Base-by-base conservation (phyloP, 192 early-diverging fungal genomes). In the Backusella morwellensis region DNA sequence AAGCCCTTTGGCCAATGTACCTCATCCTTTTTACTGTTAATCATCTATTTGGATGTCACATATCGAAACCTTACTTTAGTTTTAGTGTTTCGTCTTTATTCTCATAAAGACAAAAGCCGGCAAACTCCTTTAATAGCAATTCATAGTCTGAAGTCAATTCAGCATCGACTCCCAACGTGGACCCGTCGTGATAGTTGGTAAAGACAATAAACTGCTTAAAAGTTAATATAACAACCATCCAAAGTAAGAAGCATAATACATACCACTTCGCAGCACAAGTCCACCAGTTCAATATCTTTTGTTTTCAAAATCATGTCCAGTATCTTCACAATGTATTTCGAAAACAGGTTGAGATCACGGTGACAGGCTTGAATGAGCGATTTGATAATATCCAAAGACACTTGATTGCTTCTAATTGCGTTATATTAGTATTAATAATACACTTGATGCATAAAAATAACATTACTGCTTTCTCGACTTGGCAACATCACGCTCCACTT, bases 261-360 rank as follows among this genome's bases (percentile, higher is more conserved):
- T 83, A 91, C 91, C 54, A 91, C 91, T 47, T 80, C 83, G 29
- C 89, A 86, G 67, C 92, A 89, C 4, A 85, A 79, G 71, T 87
- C 74, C 0, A 91, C 73, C 44, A 96, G 77, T 41, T 89, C 92
- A 19, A 85, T 68, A 72, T 94, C 90, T 29, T 87, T 82, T 35
- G 86, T 86, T 17, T 85, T 79, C n/a, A 94, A 74, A 34, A 88
- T 82, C 6, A 83, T 81, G 15, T 88, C 85, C n/a, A 94, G 81
- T 35, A 94, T 85, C 42, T 88, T 90, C 6, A 98, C 87, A 71
- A 95, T 85, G 75, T 91, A 90, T 72, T 91, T 91, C 26, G 92
- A 93, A 77, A 98, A 96, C 35, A 97, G 87, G 77, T 92, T 92
- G 66, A 96, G 82, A 74, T 97, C 91, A 35, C 88, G 82, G 42